A percentile compares a stretch with the other conserved stretches of the same genome.
Conservation (phyloP, 2,329 filamentous ascomycete species). For the Exophiala alcalophila region DNA sequence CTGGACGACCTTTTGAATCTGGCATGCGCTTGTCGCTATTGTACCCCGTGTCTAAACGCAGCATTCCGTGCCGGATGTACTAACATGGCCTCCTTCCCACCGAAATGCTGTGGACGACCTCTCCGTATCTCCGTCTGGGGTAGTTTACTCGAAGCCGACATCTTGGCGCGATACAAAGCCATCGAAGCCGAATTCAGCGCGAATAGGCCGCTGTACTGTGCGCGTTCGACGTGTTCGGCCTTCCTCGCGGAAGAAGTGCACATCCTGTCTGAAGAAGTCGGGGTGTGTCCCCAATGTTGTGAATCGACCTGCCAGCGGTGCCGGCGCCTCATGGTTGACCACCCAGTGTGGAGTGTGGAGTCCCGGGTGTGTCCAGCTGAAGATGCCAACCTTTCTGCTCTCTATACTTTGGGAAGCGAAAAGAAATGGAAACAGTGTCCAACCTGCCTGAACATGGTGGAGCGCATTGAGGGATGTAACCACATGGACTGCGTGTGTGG, state of each 20-base stretch:
- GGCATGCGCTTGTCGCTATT: constrained; percentile 21
- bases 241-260: constrained; percentile 15
- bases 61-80: constrained; percentile 17
- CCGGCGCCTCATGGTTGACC: constrained; percentile 5
- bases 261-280: constrained; percentile 1
- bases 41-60: constrained; percentile 19
- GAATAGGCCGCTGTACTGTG: constrained; percentile 23
- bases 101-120: constrained; percentile 19
- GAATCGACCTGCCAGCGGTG: constrained; percentile 14
- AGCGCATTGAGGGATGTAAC: constrained; percentile 22
- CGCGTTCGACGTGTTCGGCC: constrained; percentile 13
- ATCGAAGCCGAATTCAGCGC: constrained; percentile 22
- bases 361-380: constrained; percentile 11
- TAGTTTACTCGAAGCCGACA: constrained; percentile 3
- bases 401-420: constrained; percentile 10
- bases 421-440: constrained; percentile 27
- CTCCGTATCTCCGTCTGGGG: constrained; percentile 19
- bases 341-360: background rate
- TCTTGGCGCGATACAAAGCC: constrained; percentile 15
- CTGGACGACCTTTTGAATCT: constrained; percentile 7
- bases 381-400: constrained; percentile 5
- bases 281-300: constrained; percentile 8
- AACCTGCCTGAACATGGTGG: constrained; percentile 23
- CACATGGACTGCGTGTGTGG: constrained; percentile 26
- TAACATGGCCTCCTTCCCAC: constrained; percentile 18